Conservation (phyloP, 1,139 yeast genomes). For the Oligophagozyma castellii region DNA sequence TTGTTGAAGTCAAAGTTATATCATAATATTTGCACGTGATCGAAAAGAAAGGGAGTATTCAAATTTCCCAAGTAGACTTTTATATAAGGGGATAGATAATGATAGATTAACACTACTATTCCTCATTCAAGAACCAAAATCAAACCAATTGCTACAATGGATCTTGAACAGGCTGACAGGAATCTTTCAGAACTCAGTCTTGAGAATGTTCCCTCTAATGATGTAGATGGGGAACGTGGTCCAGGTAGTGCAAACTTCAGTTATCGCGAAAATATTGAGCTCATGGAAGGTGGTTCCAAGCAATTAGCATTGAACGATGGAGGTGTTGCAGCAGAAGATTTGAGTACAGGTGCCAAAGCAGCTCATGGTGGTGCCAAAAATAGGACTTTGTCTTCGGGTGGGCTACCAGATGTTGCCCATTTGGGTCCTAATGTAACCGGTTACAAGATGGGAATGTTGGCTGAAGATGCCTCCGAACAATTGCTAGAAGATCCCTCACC, state of each 20-base stretch:
- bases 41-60: too few species aligned
- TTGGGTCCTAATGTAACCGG: slow-evolving; percentile 9
- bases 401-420: not conserved
- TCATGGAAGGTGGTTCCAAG: slow-evolving; percentile 21
- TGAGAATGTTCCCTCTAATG: not conserved
- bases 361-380: slow-evolving; percentile 3
- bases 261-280: slow-evolving; percentile 21
- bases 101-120: too few species aligned
- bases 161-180: too few species aligned
- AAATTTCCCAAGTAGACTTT: too few species aligned
- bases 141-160: too few species aligned
- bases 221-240: not conserved
- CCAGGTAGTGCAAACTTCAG: slow-evolving; percentile 18
- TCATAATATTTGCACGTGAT: too few species aligned
- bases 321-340: not conserved
- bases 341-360: not conserved
- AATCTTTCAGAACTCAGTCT: slow-evolving; percentile 3
- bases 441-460: slow-evolving; percentile 38
- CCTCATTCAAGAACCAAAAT: too few species aligned
- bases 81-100: too few species aligned
- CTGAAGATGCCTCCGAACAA: slow-evolving; percentile 56
- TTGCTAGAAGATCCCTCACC: slow-evolving; percentile 47
- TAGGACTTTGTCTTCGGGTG: slow-evolving; percentile 15
- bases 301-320: slow-evolving; percentile 19
- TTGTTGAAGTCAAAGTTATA: too few species aligned